These are phyloP conservation scores for Daldinia caldariorum DNA, from an alignment of 495 filamentous ascomycete species.

Conservation along the genomic window DNA sequence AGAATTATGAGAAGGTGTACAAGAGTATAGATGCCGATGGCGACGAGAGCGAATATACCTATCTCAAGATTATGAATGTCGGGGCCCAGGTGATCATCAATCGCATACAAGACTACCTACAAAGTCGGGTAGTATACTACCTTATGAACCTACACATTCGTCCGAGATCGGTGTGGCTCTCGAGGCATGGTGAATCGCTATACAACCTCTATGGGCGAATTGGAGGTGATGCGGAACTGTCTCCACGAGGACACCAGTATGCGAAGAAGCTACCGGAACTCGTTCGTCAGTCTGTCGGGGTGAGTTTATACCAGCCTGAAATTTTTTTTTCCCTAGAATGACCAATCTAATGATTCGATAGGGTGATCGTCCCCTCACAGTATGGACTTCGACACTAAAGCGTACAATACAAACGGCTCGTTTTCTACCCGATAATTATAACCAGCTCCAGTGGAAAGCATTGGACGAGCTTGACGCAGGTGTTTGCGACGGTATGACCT, in stretches of 20 bases:
- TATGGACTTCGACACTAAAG: slow-evolving; percentile 96
- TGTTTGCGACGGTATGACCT: slow-evolving; percentile 93
- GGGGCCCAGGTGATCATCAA: slow-evolving; percentile 96
- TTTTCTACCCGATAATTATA: slow-evolving; percentile 77
- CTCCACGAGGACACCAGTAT: slow-evolving; percentile 86
- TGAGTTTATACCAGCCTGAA: slow-evolving; percentile 45
- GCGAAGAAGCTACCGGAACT: slow-evolving; percentile 82
- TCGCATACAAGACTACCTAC: slow-evolving; percentile 93
- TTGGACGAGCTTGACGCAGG: slow-evolving; percentile 96
- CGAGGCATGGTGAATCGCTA: slow-evolving; percentile 93
- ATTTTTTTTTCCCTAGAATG: not conserved
- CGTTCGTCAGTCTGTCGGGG: slow-evolving; percentile 80
- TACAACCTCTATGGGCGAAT: slow-evolving; percentile 90
- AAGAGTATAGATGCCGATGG: slow-evolving; percentile 81
- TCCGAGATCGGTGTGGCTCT: slow-evolving; percentile 97
- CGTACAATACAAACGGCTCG: slow-evolving; percentile 92
- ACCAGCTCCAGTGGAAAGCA: slow-evolving; percentile 97
- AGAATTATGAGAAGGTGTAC: slow-evolving; percentile 96
- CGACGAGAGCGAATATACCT: slow-evolving; percentile 84
- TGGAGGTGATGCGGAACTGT: slow-evolving; percentile 89
- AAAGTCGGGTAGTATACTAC: slow-evolving; percentile 95
- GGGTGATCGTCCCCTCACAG: slow-evolving; percentile 81
- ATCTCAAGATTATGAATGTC: slow-evolving; percentile 97
- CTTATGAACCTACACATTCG: slow-evolving; percentile 98
- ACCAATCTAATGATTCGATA: slow-evolving; percentile 26